Conservation (phyloP, 306 rosid genomes). For the Glycine latifolia region DNA sequence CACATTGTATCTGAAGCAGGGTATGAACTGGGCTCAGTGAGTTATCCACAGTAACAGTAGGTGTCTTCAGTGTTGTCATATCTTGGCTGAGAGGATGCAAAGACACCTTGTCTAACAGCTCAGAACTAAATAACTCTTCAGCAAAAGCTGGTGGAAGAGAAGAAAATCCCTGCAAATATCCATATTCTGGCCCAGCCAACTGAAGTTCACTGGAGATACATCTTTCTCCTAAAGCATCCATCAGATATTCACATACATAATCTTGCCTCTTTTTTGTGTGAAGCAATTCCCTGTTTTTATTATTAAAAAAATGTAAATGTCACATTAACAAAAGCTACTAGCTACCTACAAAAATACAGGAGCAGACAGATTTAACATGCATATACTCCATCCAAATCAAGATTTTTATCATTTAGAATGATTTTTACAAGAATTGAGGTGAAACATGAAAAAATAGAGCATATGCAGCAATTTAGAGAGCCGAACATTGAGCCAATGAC, state of each 20-base stretch:
- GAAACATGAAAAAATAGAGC: constrained; percentile 5
- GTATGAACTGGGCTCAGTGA: constrained; percentile 78
- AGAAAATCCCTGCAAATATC: constrained; percentile 68
- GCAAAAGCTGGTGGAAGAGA: constrained; percentile 77
- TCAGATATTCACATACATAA: constrained; percentile 66
- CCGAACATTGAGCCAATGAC: not conserved
- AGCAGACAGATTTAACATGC: not conserved
- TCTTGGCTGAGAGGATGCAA: constrained; percentile 60
- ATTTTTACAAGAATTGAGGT: constrained; percentile 6
- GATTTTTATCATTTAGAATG: not conserved
- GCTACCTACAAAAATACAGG: constrained; percentile 1
- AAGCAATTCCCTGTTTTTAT: constrained; percentile 66
- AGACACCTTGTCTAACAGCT: constrained; percentile 56
- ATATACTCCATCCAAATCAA: constrained; percentile 16
- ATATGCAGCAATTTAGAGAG: constrained; percentile 16
- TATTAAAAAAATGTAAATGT: not conserved
- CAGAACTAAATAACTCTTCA: constrained; percentile 71
- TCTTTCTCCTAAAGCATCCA: constrained; percentile 66
- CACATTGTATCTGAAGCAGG: constrained; percentile 81
- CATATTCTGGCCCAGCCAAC: constrained; percentile 90
- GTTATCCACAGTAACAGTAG: constrained; percentile 70
- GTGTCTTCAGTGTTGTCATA: constrained; percentile 55
- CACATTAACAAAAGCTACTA: constrained; percentile 16
- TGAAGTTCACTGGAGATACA: constrained; percentile 83
- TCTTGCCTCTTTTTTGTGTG: constrained; percentile 78